Evolutionary conservation across 805 yeast genomes (phyloP).

Genomic region (Saccharomycopsis capsularis): DNA sequence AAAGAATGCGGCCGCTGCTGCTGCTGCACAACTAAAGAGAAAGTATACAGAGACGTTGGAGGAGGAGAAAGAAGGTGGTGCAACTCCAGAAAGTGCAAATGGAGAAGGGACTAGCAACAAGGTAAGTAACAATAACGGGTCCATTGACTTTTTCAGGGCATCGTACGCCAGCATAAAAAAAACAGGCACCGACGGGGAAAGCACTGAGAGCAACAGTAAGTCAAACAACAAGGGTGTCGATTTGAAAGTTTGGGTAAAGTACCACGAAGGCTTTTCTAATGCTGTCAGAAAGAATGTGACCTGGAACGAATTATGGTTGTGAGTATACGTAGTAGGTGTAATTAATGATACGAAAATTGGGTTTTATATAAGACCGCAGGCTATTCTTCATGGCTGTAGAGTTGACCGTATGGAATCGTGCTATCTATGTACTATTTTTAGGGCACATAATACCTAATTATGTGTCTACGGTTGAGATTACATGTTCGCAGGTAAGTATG

Average conservation of each 20-base stretch:
- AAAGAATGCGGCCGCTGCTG: background rate
- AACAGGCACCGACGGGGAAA: background rate
- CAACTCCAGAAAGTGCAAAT: background rate
- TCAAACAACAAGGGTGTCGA: slow-evolving; percentile 20
- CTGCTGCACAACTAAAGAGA: slow-evolving; percentile 10
- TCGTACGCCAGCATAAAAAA: slow-evolving; percentile 31
- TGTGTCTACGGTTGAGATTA: too few species aligned
- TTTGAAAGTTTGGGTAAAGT: slow-evolving; percentile 73
- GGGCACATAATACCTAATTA: too few species aligned
- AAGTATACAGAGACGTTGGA: slow-evolving; percentile 1
- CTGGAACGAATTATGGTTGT: slow-evolving; percentile 62
- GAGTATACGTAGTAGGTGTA: too few species aligned
- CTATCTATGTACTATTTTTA: too few species aligned
- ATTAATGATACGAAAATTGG: too few species aligned
- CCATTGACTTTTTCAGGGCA: slow-evolving; percentile 36
- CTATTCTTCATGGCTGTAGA: too few species aligned
- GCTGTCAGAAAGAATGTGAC: slow-evolving; percentile 81
- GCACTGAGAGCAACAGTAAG: background rate
- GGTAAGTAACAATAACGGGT: slow-evolving; percentile 20
- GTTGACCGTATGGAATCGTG: too few species aligned
- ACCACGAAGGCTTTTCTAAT: slow-evolving; percentile 84
- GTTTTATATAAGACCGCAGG: too few species aligned
- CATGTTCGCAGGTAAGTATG: too few species aligned
- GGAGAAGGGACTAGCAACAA: slow-evolving; percentile 23
- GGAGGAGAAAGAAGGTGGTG: slow-evolving; percentile 2